Evolutionary conservation across 352 stramenopile species (phyloP).

Genomic region (Paralagenidium karlingii): DNA sequence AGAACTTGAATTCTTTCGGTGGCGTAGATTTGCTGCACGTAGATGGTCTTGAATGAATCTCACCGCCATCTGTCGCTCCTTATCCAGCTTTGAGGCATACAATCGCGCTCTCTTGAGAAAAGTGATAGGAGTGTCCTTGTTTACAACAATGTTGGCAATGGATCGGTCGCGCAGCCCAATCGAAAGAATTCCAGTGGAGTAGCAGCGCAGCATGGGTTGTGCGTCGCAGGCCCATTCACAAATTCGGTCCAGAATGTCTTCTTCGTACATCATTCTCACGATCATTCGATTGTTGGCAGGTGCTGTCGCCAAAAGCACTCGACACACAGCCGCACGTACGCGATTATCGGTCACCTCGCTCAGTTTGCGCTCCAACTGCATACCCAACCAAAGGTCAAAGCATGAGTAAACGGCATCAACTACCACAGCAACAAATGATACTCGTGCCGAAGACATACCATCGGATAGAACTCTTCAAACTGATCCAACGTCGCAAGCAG

Average conservation of each 20-base stretch:
- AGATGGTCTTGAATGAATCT: constrained; percentile 72
- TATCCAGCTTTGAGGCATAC: constrained; percentile 68
- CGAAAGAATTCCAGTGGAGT: constrained; percentile 61
- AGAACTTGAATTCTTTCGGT: too few species aligned
- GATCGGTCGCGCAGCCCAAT: constrained; percentile 69
- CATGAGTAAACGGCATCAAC: constrained; percentile 3
- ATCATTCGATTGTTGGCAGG: constrained; percentile 64
- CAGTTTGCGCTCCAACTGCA: constrained; percentile 53
- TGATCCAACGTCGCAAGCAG: constrained; percentile 68
- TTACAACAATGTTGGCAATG: constrained; percentile 69
- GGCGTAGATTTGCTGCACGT: too few species aligned
- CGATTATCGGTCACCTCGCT: constrained; percentile 35
- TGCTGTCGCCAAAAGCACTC: constrained; percentile 58
- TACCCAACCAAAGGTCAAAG: background rate
- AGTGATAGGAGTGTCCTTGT: constrained; percentile 61
- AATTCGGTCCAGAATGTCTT: constrained; percentile 61
- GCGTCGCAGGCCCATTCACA: constrained; percentile 49
- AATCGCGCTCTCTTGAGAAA: constrained; percentile 58
- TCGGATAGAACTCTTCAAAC: constrained; percentile 71
- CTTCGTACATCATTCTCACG: constrained; percentile 60
- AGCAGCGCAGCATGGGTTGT: constrained; percentile 47
- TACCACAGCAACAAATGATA: background rate
- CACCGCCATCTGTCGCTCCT: constrained; percentile 41
- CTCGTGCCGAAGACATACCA: constrained; percentile 21
- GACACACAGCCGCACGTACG: constrained; percentile 56